These are phyloP conservation scores for Talaromyces sp. DNA, from an alignment of 2,329 filamentous ascomycete genomes.

Conservation along the genomic window DNA sequence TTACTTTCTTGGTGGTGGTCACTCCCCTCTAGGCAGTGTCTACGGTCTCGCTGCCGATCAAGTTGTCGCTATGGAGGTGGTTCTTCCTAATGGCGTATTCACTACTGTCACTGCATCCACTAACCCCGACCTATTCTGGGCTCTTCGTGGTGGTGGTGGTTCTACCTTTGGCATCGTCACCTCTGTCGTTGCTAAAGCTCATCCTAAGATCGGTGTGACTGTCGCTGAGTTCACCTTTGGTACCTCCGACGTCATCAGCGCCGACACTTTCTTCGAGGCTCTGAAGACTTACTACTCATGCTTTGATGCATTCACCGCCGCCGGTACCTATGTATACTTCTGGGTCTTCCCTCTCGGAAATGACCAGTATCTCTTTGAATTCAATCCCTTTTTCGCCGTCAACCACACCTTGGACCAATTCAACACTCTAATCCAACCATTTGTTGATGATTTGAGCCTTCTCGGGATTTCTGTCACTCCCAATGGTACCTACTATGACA, in stretches of 20 bases:
- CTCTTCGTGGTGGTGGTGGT: slow-evolving; percentile 54
- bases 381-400: slow-evolving; percentile 27
- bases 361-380: neutral
- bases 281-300: slow-evolving; percentile 28
- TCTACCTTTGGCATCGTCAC: slow-evolving; percentile 33
- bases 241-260: slow-evolving; percentile 24
- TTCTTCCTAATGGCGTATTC: slow-evolving; percentile 42
- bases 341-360: slow-evolving; percentile 23
- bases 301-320: slow-evolving; percentile 27
- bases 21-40: slow-evolving; percentile 38
- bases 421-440: slow-evolving; percentile 27
- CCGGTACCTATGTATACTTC: slow-evolving; percentile 34
- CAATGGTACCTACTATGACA: slow-evolving; percentile 27
- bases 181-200: slow-evolving; percentile 27
- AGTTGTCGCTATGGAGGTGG: slow-evolving; percentile 54
- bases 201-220: slow-evolving; percentile 28
- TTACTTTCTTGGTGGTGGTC: slow-evolving; percentile 60
- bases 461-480: slow-evolving; percentile 27
- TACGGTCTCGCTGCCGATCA: slow-evolving; percentile 57
- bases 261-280: slow-evolving; percentile 29
- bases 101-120: slow-evolving; percentile 15
- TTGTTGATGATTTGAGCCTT: slow-evolving; percentile 25
- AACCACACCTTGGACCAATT: slow-evolving; percentile 25
- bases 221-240: slow-evolving; percentile 25
- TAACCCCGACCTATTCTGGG: slow-evolving; percentile 47